Evolutionary conservation across 1,139 yeast species (phyloP).

Genomic region (Lodderomyces parapsilosis): DNA sequence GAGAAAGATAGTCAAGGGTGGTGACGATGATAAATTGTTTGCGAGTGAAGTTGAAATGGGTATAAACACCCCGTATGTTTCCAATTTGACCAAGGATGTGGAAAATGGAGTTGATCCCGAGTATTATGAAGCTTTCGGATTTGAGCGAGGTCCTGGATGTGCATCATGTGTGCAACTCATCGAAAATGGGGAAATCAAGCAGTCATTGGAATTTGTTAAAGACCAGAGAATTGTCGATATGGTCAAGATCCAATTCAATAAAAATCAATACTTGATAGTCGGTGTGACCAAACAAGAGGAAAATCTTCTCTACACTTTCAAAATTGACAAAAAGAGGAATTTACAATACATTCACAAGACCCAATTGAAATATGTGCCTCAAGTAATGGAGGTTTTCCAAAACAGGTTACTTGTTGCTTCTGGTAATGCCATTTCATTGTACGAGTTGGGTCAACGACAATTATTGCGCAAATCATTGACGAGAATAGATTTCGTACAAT

Average conservation of each 20-base stretch:
- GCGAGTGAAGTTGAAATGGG: conserved; percentile 50
- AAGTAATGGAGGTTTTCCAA: conserved; percentile 55
- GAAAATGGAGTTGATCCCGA: conserved; percentile 21
- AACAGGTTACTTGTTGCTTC: conserved; percentile 64
- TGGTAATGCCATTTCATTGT: conserved; percentile 54
- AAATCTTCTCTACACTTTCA: conserved; percentile 45
- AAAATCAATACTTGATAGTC: conserved; percentile 43
- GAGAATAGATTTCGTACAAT: conserved; percentile 33
- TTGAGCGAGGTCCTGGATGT: conserved; percentile 32
- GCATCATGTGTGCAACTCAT: conserved; percentile 56
- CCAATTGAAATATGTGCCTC: conserved; percentile 46
- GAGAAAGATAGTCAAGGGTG: conserved; percentile 34
- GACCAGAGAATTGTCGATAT: conserved; percentile 40
- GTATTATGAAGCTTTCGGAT: conserved; percentile 42
- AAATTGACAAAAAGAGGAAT: conserved; percentile 26
- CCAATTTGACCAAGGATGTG: conserved; percentile 9
- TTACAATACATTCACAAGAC: conserved; percentile 65
- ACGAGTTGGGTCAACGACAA: conserved; percentile 78
- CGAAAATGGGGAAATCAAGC: conserved; percentile 31
- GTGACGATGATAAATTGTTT: conserved; percentile 28
- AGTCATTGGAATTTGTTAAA: conserved; percentile 38
- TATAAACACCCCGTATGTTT: conserved; percentile 27
- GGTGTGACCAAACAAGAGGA: conserved; percentile 34
- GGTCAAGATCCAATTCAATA: conserved; percentile 19
- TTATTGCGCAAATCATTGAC: conserved; percentile 63